Base-by-base conservation (phyloP, 306 rosid genomes). In the Medicago lupulina region DNA sequence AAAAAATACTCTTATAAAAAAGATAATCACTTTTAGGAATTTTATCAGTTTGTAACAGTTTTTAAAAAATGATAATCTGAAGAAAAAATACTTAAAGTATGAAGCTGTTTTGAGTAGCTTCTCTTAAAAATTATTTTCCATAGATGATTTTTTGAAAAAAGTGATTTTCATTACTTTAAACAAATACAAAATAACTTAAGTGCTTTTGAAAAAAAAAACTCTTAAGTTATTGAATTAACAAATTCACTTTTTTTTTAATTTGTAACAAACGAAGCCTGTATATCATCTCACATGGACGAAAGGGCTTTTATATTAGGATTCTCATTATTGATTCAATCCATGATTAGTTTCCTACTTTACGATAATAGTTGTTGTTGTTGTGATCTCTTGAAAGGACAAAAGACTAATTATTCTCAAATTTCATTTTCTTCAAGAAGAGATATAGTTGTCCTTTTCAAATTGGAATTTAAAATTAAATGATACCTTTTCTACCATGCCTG, bases 401-500 rank as follows among this genome's bases (percentile, higher is more conserved):
- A 70, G 36, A 46, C 19, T 38, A 49, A 12, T 39, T 49, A 15
- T 69, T 34, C 54, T 57, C 76, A 38, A 57, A 60, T 77, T 81
- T 76, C 17, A 23, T 55, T 68, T 67, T 63, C 38, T 62, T 6
- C 62, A 68, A 58, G 55, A 47, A 23, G 44, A 15, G 61, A 61
- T 47, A 21, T 21, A 19, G 14, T 40, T 16, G 9, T 40, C 54
- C 74, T 59, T 49, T 44, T 55, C 53, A 61, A 70, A 57, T 58
- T 66, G 53, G 64, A 28, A 43, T 64, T 64, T 64, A 64, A 17
- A 38, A 8, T 31, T 3, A 53, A 78, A 40, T 34, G 63, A 59
- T 60, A 40, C 59, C 57, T 53, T 74, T 83, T 21, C 44, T 71
- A 40, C 10, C 67, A 71, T 46, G 60, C 12, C 53, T 47, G 9